These are phyloP conservation scores for Amaranthus tricolor DNA, from an alignment of 179 eudicot genomes.

Conservation along the genomic window DNA sequence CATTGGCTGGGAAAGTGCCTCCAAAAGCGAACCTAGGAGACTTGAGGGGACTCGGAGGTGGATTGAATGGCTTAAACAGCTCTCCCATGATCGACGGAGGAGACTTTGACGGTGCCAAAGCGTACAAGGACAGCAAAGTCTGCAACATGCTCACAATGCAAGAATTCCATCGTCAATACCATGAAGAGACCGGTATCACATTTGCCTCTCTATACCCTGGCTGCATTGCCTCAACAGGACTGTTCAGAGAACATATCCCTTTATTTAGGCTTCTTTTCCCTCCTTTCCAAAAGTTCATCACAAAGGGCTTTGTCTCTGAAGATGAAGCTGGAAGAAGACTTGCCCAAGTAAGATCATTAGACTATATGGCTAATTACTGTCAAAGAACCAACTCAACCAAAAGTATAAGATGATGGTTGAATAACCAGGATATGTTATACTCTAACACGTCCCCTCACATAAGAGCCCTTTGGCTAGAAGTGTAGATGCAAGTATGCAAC, in stretches of 20 bases:
- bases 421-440: too few relatives aligned
- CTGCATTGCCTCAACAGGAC: constrained; percentile 80
- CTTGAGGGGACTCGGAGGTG: constrained; percentile 75
- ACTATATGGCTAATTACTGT: not conserved
- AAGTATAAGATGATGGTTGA: too few relatives aligned
- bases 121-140: constrained; percentile 86
- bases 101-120: constrained; percentile 86
- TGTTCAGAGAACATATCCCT: constrained; percentile 77
- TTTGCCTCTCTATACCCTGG: constrained; percentile 84
- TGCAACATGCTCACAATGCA: constrained; percentile 93
- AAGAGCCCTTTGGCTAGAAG: too few relatives aligned
- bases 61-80: constrained; percentile 62
- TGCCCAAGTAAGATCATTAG: constrained; percentile 46
- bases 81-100: constrained; percentile 87
- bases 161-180: constrained; percentile 64
- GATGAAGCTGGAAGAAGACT: constrained; percentile 75
- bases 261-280: constrained; percentile 74
- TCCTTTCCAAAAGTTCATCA: constrained; percentile 78
- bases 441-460: too few relatives aligned
- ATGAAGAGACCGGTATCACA: constrained; percentile 66
- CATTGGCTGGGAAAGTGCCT: constrained; percentile 83
- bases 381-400: too few relatives aligned
- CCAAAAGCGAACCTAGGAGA: constrained; percentile 81
- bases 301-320: constrained; percentile 81
- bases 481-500: too few relatives aligned